Evolutionary conservation across 1,284 basidiomycete genomes (phyloP), one percentile per base, ranked within the genome.

Genomic region (Trametes sp.): DNA sequence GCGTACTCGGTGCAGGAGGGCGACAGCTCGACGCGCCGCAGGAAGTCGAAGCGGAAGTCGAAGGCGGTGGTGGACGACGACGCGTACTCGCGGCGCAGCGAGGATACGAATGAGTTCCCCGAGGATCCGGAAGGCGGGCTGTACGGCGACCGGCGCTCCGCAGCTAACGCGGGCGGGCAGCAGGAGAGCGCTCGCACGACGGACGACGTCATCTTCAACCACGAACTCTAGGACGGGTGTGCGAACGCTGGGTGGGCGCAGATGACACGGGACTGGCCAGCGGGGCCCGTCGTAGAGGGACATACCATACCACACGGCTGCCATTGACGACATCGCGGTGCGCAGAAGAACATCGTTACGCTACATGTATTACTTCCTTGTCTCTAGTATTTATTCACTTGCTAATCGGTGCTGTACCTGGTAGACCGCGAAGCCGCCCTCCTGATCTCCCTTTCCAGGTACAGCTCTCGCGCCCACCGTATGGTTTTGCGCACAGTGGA

Each of bases 51-150:
- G 59, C 87, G 82, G 77, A 87, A 81, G 77, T 84, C 76, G 70
- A 83, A 76, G 66, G 80, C 80, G 36, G 82, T 80, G 6, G 74
- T 77, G 48, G 81, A 77, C 24, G 76, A 77, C 56, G 83, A 83
- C 61, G 69, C 78, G 26, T 74, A 77, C 50, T 86, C 86, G n/a
- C 73, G 76, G 23, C 72, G 79, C 64, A 82, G 77, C 56, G 75
- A 80, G 59, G 85, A 87, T 24, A 80, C 78, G 13, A 77, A 74
- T 5, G 87, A 87, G 52, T 83, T 83, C 70, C 91, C 91, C 6
- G 91, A 93, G 76, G 89, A 89, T 70, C 74, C 90, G 23, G 87
- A 88, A 69, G 87, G 89, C 46, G 86, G 84, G 11, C 76, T 84
- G 28, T 91, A 91, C 70, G 85, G 81, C 26, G 79, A 80, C 21